Conservation (phyloP, 1,284 basidiomycete genomes). For the Cutaneotrichosporon cavernicola region DNA sequence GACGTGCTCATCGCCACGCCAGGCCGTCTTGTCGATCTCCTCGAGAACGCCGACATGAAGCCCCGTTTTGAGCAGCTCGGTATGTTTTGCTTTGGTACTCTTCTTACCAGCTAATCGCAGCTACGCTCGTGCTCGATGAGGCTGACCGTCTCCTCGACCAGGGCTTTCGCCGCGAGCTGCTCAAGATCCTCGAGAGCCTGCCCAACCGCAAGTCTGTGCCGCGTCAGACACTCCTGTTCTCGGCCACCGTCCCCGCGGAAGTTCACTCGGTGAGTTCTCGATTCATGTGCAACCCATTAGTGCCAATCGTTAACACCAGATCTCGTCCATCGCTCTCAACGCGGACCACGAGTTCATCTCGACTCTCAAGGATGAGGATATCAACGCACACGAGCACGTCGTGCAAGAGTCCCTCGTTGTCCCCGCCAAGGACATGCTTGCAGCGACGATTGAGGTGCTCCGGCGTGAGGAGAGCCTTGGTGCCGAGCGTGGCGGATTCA, state of each 20-base stretch:
- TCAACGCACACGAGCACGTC: slow-evolving; percentile 67
- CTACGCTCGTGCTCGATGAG: slow-evolving; percentile 55
- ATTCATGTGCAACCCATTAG: background rate
- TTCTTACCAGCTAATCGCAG: slow-evolving; percentile 24
- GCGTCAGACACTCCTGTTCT: slow-evolving; percentile 56
- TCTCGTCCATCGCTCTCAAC: slow-evolving; percentile 57
- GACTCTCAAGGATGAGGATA: slow-evolving; percentile 63
- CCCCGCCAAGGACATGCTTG: slow-evolving; percentile 56
- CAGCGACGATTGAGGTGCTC: slow-evolving; percentile 54
- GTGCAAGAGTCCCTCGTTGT: slow-evolving; percentile 59
- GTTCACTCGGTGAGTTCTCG: slow-evolving; percentile 43
- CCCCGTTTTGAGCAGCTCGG: slow-evolving; percentile 38
- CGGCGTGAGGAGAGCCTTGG: slow-evolving; percentile 42
- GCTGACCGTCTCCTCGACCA: slow-evolving; percentile 56
- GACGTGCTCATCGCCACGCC: slow-evolving; percentile 57
- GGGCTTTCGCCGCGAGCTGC: slow-evolving; percentile 45
- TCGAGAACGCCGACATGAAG: slow-evolving; percentile 50
- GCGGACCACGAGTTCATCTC: slow-evolving; percentile 63
- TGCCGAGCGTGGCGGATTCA: slow-evolving; percentile 38
- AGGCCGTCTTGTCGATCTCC: slow-evolving; percentile 56
- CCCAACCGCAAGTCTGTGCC: slow-evolving; percentile 38
- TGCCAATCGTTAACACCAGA: slow-evolving; percentile 42
- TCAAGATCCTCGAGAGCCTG: slow-evolving; percentile 46
- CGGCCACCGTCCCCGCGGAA: slow-evolving; percentile 55
- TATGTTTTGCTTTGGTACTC: slow-evolving; percentile 10